phyloP scores from a whole-genome alignment of 106 monocot genomes.

The Dioscorea zingiberensis region DNA sequence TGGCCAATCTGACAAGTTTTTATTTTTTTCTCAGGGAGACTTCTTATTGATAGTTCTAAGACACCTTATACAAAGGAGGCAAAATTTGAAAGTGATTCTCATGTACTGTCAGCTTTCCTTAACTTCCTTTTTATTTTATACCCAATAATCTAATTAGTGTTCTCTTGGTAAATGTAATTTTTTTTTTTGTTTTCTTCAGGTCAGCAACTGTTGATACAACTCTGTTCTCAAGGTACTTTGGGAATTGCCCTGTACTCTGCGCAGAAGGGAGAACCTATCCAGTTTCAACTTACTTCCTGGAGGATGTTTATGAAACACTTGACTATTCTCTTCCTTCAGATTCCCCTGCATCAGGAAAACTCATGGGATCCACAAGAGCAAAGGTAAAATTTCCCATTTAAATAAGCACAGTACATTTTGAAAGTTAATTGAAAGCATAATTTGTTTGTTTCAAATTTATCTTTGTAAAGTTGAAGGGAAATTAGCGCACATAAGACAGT shows the following conservation, averaged over 20 bases:
- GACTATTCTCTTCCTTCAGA: slow-evolving; percentile 81
- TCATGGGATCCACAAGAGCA: slow-evolving; percentile 21
- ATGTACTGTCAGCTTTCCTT: slow-evolving; percentile 44
- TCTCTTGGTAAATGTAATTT: not conserved
- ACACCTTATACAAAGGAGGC: slow-evolving; percentile 40
- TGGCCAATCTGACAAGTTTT: too few relatives aligned
- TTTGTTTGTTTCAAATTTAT: too few relatives aligned
- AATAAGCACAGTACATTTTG: not conserved
- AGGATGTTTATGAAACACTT: slow-evolving; percentile 87
- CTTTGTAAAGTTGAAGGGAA: too few relatives aligned
- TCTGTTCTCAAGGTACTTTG: slow-evolving; percentile 80
- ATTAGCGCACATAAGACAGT: too few relatives aligned
- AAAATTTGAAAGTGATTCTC: slow-evolving; percentile 90
- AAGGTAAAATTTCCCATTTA: slow-evolving; percentile 33
- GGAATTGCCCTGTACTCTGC: slow-evolving; percentile 76
- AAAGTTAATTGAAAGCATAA: too few relatives aligned
- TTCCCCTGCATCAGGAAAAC: slow-evolving; percentile 72
- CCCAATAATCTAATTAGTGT: not conserved
- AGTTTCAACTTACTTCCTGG: slow-evolving; percentile 71
- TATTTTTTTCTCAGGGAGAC: slow-evolving; percentile 62
- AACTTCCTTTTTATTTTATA: not conserved
- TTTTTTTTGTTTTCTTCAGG: slow-evolving; percentile 35
- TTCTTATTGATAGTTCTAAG: slow-evolving; percentile 88
- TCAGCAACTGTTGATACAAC: slow-evolving; percentile 89
- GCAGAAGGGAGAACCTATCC: slow-evolving; percentile 94